Evolutionary conservation across 2,329 filamentous ascomycete species (phyloP).

Genomic region (Xylariales sp.): DNA sequence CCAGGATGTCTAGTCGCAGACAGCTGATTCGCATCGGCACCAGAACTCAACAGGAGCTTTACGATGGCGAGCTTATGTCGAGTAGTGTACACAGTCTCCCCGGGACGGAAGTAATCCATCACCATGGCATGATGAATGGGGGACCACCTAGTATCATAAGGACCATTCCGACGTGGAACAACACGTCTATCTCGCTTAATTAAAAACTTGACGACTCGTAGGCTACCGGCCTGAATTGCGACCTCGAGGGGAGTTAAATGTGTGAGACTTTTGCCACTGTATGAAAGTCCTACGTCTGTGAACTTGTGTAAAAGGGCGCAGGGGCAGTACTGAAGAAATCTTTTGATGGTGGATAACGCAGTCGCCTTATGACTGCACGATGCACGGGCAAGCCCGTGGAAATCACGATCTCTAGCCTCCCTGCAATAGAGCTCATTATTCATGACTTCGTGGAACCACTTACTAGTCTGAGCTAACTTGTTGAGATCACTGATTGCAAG

Average conservation of each 20-base stretch:
- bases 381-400: no score
- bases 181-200: not conserved
- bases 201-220: not conserved
- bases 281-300: not conserved
- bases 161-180: no score
- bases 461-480: not conserved
- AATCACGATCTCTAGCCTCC: no score
- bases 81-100: not conserved
- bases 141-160: not conserved
- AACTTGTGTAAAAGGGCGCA: not conserved
- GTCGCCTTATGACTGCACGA: no score
- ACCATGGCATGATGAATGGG: slow-evolving; percentile 3
- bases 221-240: slow-evolving; percentile 1
- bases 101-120: not conserved
- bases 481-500: not conserved
- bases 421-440: slow-evolving; percentile 1
- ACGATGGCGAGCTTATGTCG: slow-evolving; percentile 1
- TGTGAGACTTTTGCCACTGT: not conserved
- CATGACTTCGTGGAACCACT: not conserved
- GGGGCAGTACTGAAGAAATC: not conserved
- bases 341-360: not conserved
- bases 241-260: slow-evolving; percentile 2
- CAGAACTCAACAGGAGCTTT: not conserved
- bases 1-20: not conserved
- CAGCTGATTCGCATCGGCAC: slow-evolving; percentile 4